Evolutionary conservation across 2,329 filamentous ascomycete species (phyloP), one percentile per base, ranked within the genome.

Genomic region (Monosporascus cannonballus): DNA sequence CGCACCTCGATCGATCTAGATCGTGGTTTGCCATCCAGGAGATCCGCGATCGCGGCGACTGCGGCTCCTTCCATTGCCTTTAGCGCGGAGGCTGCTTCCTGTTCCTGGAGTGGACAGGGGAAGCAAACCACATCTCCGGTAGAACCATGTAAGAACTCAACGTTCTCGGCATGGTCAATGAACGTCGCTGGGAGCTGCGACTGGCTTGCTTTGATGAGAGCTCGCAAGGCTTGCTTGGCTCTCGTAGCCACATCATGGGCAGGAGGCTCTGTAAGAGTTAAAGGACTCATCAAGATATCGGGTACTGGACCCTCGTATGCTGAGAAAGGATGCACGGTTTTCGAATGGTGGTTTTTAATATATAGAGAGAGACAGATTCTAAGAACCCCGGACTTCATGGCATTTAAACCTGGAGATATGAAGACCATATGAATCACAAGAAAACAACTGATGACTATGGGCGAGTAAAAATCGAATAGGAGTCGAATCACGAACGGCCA

Each of bases 31-130:
- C n/a, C 74, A 76, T 62, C 75, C 75, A 47, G 75, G 71, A 25
- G 65, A 62, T 84, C 74, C 9, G 78, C 80, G 54, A 87, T 76
- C 1, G 79, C 76, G n/a, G 77, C 78, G 3, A 80, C 81, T n/a
- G 81, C 73, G 39, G 77, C 74, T 5, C 77, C 83, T 60, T 86
- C 83, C 6, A 84, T 69, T 6, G 76, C 81, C 61, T 84, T 85
- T 56, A 85, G 69, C 3, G 81, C 71, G 30, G 67, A 66, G 4
- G 63, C 64, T 6, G 68, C 65, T 54, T 74, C 72, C 51, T 73
- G 70, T 55, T 75, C 70, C 52, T 66, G 70, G 34, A 74, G 55
- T n/a, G 71, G 72, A 30, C 66, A 71, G 5, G 72, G 72, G 22
- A 75, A 68, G 53, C 71, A 69, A 30, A 68, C 59, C 25, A 56